Percentiles rank a stretch among this genome's conserved stretches.
Conservation (phyloP, 768 basidiomycete species). For the Trametes cubensis region DNA sequence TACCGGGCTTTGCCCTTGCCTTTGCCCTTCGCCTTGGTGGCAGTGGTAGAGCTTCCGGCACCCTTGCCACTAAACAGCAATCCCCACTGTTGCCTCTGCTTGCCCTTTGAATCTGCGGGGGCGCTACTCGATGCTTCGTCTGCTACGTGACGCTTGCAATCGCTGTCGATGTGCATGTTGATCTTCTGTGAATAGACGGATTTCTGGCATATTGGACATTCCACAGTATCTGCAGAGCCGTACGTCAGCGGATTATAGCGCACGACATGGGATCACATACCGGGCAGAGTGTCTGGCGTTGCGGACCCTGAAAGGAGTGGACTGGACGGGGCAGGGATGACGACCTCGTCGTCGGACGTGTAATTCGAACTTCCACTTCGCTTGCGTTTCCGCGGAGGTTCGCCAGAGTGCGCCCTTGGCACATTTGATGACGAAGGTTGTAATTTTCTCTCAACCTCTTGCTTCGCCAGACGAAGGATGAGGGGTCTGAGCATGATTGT, state of each 20-base stretch:
- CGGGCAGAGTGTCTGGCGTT: slow-evolving; percentile 11
- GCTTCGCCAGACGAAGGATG: slow-evolving; percentile 18
- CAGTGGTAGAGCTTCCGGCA: slow-evolving; percentile 16
- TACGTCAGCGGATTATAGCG: neutral
- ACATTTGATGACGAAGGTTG: neutral
- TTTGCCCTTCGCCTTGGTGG: slow-evolving; percentile 17
- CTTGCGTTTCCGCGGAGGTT: slow-evolving; percentile 10
- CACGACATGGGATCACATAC: neutral
- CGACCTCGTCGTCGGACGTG: slow-evolving; percentile 16
- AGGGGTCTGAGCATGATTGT: slow-evolving; percentile 18
- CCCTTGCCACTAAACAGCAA: slow-evolving; percentile 23
- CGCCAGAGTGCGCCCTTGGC: neutral
- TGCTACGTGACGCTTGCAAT: slow-evolving; percentile 45
- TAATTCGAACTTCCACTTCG: slow-evolving; percentile 28
- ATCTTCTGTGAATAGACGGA: slow-evolving; percentile 50
- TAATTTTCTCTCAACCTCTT: slow-evolving; percentile 15
- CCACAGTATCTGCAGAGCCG: slow-evolving; percentile 35
- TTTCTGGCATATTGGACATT: slow-evolving; percentile 65
- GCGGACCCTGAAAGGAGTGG: slow-evolving; percentile 12
- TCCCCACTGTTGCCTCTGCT: slow-evolving; percentile 33
- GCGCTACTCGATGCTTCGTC: slow-evolving; percentile 18
- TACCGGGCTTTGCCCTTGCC: slow-evolving; percentile 22
- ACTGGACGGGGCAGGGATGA: slow-evolving; percentile 7
- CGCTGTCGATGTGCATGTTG: slow-evolving; percentile 68
- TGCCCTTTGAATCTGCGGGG: slow-evolving; percentile 41